Percentiles rank a stretch among this genome's conserved stretches.
phyloP scores from a whole-genome alignment of 768 basidiomycete genomes.

The Scleroderma citrinum region DNA sequence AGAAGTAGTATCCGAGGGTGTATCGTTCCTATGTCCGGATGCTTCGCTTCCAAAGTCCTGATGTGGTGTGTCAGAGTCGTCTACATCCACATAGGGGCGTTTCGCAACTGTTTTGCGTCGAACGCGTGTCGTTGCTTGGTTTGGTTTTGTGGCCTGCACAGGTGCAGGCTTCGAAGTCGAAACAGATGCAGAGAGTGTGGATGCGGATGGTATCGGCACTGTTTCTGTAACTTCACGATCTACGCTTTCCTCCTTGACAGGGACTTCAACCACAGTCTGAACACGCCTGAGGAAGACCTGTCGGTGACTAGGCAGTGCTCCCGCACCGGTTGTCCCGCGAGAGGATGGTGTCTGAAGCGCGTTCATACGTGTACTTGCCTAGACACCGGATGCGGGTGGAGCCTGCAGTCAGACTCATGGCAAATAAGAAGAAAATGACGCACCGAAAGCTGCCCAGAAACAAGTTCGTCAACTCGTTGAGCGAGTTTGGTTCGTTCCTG shows the following conservation, averaged over 20 bases:
- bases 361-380: constrained; percentile 18
- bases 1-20: constrained; percentile 10
- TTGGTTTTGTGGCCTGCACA: constrained; percentile 1
- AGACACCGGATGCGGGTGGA: constrained; percentile 13
- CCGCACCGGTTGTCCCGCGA: constrained; percentile 2
- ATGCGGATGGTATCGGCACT: constrained; percentile 4
- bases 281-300: constrained; percentile 54
- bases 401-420: constrained; percentile 21
- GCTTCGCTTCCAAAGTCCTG: constrained; percentile 10
- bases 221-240: constrained; percentile 29
- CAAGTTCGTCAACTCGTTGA: constrained; percentile 52
- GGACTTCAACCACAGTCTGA: constrained; percentile 50
- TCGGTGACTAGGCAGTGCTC: constrained; percentile 8
- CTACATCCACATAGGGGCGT: constrained; percentile 28
- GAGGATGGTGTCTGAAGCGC: constrained; percentile 3
- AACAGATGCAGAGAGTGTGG: constrained; percentile 10
- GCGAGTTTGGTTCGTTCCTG: constrained; percentile 57
- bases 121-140: constrained; percentile 8
- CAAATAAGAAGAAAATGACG: constrained; percentile 18
- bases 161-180: constrained; percentile 10
- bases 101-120: constrained; percentile 18
- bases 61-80: constrained; percentile 21
- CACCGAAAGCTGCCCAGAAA: constrained; percentile 45
- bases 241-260: constrained; percentile 59
- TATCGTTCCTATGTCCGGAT: constrained; percentile 6